Base-by-base conservation (phyloP, 257 asterid genomes). In the Dorcoceras hygrometricum region DNA sequence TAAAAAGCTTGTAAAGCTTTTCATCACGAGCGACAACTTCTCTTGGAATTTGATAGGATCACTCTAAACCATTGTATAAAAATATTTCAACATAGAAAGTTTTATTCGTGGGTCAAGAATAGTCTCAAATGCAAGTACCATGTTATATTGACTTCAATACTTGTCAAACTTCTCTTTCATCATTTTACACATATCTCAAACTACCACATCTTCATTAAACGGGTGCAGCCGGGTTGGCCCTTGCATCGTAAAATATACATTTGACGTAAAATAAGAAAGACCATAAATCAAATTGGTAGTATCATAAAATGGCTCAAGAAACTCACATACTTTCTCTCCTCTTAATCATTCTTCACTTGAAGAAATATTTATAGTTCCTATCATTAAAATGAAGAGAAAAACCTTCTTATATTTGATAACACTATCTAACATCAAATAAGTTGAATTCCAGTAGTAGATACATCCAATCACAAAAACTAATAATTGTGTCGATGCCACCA, bases 251-350 rank as follows among this genome's bases (percentile, higher is more conserved):
- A 64, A 23, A 39, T 64, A 64, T 7, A 64, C 36, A 22, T 46
- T 64, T 3, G 34, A 23, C 5, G 59, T 64, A 9, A 23, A 36
- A 48, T 64, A 64, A 24, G 22, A 10, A 20, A 16, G 22, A 8
- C 28, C 28, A 23, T 14, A 43, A 10, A 43, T 8, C 36, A 63
- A 3, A 31, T 43, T 24, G 55, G 34, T 46, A 7, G 27, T 64
- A 12, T 64, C 68, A 64, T 46, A 39, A 51, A 66, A 65, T 10
- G 29, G 29, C 9, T 26, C 29, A 26, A 65, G 19, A 18, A 65
- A 3, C 9, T 64, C 24, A 64, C 59, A 24, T 20, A 63, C 23
- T 64, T 43, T 43, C 27, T 64, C 22, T 0, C 2, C 55, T 25
- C 57, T 64, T 39, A 19, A 25, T 57, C 57, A 63, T 34, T 63